Evolutionary conservation across 2,329 filamentous ascomycete genomes (phyloP).

Genomic region (Myriosclerotinia scirpicola): DNA sequence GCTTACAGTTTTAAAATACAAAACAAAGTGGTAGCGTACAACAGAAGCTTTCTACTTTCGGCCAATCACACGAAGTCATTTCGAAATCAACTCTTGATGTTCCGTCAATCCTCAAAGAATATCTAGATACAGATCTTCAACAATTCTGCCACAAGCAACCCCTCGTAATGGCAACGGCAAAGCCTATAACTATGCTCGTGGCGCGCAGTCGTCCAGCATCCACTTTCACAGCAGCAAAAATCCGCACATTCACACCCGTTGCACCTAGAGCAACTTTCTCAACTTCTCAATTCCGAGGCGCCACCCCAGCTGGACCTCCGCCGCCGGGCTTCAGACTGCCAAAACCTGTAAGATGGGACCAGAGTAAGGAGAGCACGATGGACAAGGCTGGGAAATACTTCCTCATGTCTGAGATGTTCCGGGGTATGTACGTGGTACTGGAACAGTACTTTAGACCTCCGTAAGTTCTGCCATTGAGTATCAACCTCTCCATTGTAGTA

Average conservation of each 20-base stretch:
- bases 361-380: conserved; percentile 72
- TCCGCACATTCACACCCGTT: conserved; percentile 34
- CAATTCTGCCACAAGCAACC: conserved; percentile 38
- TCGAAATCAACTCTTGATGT: conserved; percentile 21
- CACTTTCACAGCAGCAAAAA: conserved; percentile 31
- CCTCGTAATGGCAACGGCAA: conserved; percentile 41
- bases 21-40: conserved; percentile 14
- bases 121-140: conserved; percentile 29
- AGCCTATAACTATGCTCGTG: conserved; percentile 43
- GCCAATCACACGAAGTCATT: conserved; percentile 22
- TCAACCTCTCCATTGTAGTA: conserved; percentile 24
- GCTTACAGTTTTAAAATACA: background rate
- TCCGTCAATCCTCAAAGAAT: conserved; percentile 25
- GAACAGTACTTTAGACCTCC: conserved; percentile 98
- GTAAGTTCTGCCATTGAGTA: conserved; percentile 59
- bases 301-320: conserved; percentile 75
- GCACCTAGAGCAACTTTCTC: conserved; percentile 36
- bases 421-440: conserved; percentile 96
- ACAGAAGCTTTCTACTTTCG: conserved; percentile 11
- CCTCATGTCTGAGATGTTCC: conserved; percentile 89
- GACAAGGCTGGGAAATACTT: conserved; percentile 93
- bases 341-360: conserved; percentile 73
- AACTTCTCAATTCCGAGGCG: conserved; percentile 41
- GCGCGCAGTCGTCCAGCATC: conserved; percentile 39
- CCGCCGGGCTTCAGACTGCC: conserved; percentile 78